These are phyloP conservation scores for Collybia nuda DNA, from an alignment of 768 basidiomycete species.

Conservation along the genomic window DNA sequence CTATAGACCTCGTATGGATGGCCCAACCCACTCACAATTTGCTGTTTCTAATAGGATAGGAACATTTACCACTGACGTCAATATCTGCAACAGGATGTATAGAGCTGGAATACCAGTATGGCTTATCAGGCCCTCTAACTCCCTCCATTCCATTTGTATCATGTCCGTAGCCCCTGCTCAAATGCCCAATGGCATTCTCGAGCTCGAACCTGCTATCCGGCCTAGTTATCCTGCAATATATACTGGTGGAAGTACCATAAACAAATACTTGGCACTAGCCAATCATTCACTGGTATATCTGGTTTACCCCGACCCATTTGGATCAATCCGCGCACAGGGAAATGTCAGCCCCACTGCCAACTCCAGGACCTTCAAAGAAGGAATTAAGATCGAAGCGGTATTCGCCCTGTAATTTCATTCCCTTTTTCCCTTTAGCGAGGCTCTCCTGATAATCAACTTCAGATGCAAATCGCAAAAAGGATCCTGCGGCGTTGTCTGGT, in stretches of 20 bases:
- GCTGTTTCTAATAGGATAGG: not conserved
- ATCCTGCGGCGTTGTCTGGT: not conserved
- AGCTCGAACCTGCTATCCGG: not conserved
- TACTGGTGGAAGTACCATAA: not conserved
- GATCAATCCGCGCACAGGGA: not conserved
- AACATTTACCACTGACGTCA: not conserved
- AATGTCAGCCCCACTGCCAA: not conserved
- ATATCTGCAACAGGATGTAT: not conserved
- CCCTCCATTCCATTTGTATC: not conserved
- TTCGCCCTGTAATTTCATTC: not conserved
- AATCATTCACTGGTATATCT: not conserved
- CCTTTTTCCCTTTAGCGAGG: not conserved
- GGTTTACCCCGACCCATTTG: not conserved
- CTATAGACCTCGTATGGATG: constrained; percentile 1
- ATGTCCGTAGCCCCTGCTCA: not conserved
- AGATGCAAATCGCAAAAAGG: not conserved
- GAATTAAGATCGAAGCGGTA: not conserved
- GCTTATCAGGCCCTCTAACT: not conserved
- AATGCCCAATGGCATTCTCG: not conserved
- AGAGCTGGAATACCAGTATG: not conserved
- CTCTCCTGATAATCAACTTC: not conserved
- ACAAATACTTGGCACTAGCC: not conserved
- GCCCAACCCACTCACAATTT: too few relatives aligned
- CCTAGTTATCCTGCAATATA: not conserved
- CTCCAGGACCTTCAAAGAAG: not conserved